A percentile compares a stretch with the other conserved stretches of the same genome.
Evolutionary conservation across 495 filamentous ascomycete species (phyloP).

Genomic region (Cercophora sp.): DNA sequence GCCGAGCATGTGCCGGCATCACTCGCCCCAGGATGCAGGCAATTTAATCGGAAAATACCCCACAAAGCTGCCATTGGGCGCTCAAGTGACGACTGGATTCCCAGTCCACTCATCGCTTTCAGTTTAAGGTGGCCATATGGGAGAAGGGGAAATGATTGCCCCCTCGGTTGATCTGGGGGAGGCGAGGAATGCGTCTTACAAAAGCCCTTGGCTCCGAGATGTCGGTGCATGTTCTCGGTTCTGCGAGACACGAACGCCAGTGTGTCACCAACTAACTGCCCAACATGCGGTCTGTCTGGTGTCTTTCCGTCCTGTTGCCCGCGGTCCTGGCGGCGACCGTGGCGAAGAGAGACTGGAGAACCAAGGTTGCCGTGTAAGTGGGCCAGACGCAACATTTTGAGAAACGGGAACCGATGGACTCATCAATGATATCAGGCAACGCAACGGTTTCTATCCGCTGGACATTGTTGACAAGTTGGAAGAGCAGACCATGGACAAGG

Average conservation of each 20-base stretch:
- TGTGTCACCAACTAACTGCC: constrained; percentile 16
- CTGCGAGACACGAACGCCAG: constrained; percentile 12
- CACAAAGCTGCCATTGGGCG: constrained; percentile 27
- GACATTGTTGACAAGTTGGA: constrained; percentile 39
- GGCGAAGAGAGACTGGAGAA: constrained; percentile 22
- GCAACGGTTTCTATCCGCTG: constrained; percentile 35
- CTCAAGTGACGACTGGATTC: constrained; percentile 23
- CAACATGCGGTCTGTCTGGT: constrained; percentile 32
- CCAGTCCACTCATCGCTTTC: constrained; percentile 18
- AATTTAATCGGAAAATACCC: constrained; percentile 26
- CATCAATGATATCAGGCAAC: constrained; percentile 15
- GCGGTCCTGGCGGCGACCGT: constrained; percentile 30
- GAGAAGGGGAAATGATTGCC: constrained; percentile 19
- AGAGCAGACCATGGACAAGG: constrained; percentile 33
- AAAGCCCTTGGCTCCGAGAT: constrained; percentile 21
- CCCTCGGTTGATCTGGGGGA: constrained; percentile 23
- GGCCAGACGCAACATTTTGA: background rate
- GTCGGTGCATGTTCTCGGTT: constrained; percentile 8
- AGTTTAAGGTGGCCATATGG: constrained; percentile 15
- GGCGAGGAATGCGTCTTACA: constrained; percentile 23
- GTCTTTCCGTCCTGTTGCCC: constrained; percentile 31
- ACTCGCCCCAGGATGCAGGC: constrained; percentile 9
- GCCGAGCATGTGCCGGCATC: constrained; percentile 14
- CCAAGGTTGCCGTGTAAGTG: constrained; percentile 34
- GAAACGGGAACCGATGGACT: constrained; percentile 3